Evolutionary conservation across 768 basidiomycete species (phyloP).

Genomic region (Boletus tylopilopsis): DNA sequence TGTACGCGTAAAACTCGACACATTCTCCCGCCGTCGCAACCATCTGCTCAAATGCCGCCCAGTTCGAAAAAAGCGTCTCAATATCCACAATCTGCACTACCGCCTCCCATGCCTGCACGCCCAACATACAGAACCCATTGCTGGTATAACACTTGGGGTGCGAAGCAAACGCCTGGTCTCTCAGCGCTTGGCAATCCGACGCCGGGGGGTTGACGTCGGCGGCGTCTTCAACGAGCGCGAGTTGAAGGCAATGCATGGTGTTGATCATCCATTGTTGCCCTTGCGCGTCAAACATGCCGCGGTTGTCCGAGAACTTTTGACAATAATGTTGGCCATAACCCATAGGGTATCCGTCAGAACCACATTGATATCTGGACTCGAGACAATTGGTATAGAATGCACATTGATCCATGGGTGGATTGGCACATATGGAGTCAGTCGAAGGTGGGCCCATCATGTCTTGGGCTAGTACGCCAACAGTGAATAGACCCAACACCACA

Average conservation of each 20-base stretch:
- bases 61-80: slow-evolving; percentile 11
- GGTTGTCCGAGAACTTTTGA: slow-evolving; percentile 33
- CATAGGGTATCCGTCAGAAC: slow-evolving; percentile 40
- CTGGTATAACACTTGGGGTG: slow-evolving; percentile 40
- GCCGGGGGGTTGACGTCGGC: slow-evolving; percentile 16
- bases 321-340: slow-evolving; percentile 41
- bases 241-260: slow-evolving; percentile 46
- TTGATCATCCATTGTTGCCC: slow-evolving; percentile 43
- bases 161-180: slow-evolving; percentile 37
- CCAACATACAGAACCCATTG: slow-evolving; percentile 41
- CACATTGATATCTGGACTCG: slow-evolving; percentile 44
- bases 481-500: not conserved
- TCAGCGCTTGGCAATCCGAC: slow-evolving; percentile 30
- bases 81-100: slow-evolving; percentile 33
- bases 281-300: slow-evolving; percentile 24
- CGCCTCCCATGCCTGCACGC: slow-evolving; percentile 33
- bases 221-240: slow-evolving; percentile 36
- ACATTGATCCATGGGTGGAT: slow-evolving; percentile 38
- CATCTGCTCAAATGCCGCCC: slow-evolving; percentile 14
- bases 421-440: slow-evolving; percentile 15
- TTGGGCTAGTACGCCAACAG: not conserved
- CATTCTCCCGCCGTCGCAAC: slow-evolving; percentile 10
- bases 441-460: slow-evolving; percentile 10
- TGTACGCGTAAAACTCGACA: slow-evolving; percentile 9
- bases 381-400: slow-evolving; percentile 44